Conservation (phyloP, 768 basidiomycete genomes). For the Naematelia aurantialba region DNA sequence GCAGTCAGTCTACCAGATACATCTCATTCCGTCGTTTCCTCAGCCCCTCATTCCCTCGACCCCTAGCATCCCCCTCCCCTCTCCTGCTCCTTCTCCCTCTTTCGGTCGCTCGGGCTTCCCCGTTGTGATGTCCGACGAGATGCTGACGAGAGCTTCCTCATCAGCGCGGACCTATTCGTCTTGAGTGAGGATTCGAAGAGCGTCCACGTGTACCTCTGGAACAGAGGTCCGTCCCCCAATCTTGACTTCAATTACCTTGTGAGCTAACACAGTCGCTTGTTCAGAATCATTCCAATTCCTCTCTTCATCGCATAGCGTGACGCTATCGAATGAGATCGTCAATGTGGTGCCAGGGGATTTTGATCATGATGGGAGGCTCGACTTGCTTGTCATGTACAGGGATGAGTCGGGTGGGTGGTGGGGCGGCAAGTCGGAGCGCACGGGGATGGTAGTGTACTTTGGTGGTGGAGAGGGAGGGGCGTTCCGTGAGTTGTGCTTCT, state of each 20-base stretch:
- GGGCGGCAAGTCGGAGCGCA: slow-evolving; percentile 44
- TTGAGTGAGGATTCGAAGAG: slow-evolving; percentile 70
- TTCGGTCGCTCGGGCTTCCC: not conserved
- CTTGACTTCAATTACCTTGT: slow-evolving; percentile 56
- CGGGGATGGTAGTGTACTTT: slow-evolving; percentile 69
- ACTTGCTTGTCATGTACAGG: slow-evolving; percentile 80
- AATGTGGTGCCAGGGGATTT: slow-evolving; percentile 93
- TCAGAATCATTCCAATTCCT: slow-evolving; percentile 32
- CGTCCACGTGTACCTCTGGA: slow-evolving; percentile 71
- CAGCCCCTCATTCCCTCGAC: not conserved
- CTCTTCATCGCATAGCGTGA: slow-evolving; percentile 29
- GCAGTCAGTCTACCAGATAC: slow-evolving; percentile 74
- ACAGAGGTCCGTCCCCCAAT: slow-evolving; percentile 10
- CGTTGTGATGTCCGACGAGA: not conserved
- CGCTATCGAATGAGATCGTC: slow-evolving; percentile 54
- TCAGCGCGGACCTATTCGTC: slow-evolving; percentile 73
- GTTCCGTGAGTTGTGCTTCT: slow-evolving; percentile 32
- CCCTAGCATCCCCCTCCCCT: not conserved
- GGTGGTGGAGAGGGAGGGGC: slow-evolving; percentile 60
- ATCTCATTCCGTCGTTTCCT: not conserved
- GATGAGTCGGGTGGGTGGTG: slow-evolving; percentile 53
- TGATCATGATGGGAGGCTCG: slow-evolving; percentile 84
- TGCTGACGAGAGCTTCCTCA: not conserved
- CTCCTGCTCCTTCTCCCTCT: not conserved
- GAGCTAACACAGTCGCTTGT: slow-evolving; percentile 46